A percentile compares a stretch with the other conserved stretches of the same genome.
Conservation (phyloP, 2,329 filamentous ascomycete genomes). For the Cladosporium sp. region DNA sequence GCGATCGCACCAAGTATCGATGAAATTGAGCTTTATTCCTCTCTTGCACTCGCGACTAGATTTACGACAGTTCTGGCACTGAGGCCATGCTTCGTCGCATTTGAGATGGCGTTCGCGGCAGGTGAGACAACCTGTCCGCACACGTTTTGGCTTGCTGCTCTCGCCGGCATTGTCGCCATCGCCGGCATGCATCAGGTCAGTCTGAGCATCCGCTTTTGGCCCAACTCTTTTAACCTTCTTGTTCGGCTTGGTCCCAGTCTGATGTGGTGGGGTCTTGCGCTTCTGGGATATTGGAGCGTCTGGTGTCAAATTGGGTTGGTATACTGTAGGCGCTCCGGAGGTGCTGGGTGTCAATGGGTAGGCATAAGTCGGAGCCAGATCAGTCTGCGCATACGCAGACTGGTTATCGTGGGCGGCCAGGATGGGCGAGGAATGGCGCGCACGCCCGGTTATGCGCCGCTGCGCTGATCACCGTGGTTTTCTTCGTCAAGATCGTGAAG, state of each 20-base stretch:
- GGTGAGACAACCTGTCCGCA: constrained; percentile 85
- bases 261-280: constrained; percentile 25
- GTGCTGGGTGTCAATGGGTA: constrained; percentile 18
- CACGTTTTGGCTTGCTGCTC: constrained; percentile 68
- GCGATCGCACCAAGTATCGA: constrained; percentile 71
- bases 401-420: constrained; percentile 45
- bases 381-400: constrained; percentile 76
- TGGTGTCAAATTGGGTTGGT: constrained; percentile 10
- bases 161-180: constrained; percentile 30
- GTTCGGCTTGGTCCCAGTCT: constrained; percentile 21
- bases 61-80: constrained; percentile 78
- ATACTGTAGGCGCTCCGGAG: constrained; percentile 14
- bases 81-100: constrained; percentile 71
- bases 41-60: constrained; percentile 81
- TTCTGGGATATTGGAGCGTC: constrained; percentile 16
- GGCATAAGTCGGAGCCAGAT: constrained; percentile 63
- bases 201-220: constrained; percentile 22
- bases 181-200: constrained; percentile 23
- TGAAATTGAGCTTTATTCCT: constrained; percentile 84
- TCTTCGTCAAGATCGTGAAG: background rate
- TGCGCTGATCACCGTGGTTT: constrained; percentile 9
- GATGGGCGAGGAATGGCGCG: constrained; percentile 16
- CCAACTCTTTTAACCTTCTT: constrained; percentile 32
- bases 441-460: constrained; percentile 2
- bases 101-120: constrained; percentile 87